A percentile compares a stretch with the other conserved stretches of the same genome.
phyloP scores from a whole-genome alignment of 345 rosid genomes.

The Isatis tinctoria region DNA sequence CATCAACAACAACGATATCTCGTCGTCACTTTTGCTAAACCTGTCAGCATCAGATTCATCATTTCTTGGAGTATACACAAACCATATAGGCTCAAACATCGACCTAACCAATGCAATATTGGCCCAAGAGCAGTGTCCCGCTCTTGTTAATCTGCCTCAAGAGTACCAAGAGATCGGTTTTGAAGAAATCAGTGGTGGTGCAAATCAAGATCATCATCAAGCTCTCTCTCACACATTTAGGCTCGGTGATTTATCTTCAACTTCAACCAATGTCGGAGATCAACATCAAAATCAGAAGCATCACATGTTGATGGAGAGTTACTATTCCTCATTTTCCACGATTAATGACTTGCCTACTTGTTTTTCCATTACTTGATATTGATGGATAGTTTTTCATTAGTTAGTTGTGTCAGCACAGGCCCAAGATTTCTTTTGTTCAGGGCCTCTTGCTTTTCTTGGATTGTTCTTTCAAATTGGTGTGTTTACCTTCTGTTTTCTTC shows the following conservation, averaged over 20 bases:
- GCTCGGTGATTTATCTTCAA: not conserved
- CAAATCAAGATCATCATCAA: not conserved
- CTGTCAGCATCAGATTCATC: slow-evolving; percentile 34
- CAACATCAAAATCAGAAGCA: slow-evolving; percentile 3
- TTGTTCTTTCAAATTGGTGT: not conserved
- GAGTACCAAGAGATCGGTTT: not conserved
- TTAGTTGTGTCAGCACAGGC: not conserved
- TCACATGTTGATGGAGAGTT: not conserved
- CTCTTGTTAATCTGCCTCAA: slow-evolving; percentile 6
- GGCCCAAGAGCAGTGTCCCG: slow-evolving; percentile 11
- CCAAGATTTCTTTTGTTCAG: not conserved
- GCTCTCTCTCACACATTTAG: not conserved
- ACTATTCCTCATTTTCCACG: not conserved
- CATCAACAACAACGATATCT: slow-evolving; percentile 28
- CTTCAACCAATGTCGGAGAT: not conserved
- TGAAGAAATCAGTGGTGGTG: not conserved
- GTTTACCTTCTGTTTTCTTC: not conserved
- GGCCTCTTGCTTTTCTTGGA: not conserved
- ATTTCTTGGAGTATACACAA: slow-evolving; percentile 29
- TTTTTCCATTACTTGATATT: not conserved
- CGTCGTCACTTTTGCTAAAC: slow-evolving; percentile 40
- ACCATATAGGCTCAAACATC: not conserved
- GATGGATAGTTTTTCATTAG: not conserved
- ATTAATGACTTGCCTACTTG: not conserved
- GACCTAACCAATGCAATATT: not conserved